Percentiles rank a stretch among this genome's conserved stretches.
Evolutionary conservation across 108 stramenopile genomes (phyloP).

Genomic region (Aurantiochytrium sp.): DNA sequence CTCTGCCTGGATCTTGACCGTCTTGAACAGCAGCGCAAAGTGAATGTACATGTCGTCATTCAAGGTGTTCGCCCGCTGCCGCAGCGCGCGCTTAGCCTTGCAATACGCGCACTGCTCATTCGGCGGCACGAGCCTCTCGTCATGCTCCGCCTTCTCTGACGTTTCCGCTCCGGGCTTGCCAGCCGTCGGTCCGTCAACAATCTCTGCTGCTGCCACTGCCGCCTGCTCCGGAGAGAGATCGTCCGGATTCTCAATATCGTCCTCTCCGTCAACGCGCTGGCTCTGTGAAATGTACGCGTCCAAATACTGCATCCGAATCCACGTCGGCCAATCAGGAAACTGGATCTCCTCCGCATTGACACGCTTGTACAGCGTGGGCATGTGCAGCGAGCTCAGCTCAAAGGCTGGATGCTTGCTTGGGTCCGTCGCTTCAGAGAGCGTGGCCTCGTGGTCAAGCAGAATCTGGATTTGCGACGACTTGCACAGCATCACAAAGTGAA

Average conservation of each 20-base stretch:
- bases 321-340: background rate
- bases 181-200: background rate
- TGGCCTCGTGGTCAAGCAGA: background rate
- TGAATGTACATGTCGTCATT: constrained; percentile 10
- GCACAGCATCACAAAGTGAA: constrained; percentile 14
- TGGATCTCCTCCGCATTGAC: background rate
- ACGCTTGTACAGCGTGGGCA: background rate
- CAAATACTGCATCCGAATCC: background rate
- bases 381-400: background rate
- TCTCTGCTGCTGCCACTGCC: background rate
- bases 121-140: background rate
- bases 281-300: background rate
- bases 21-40: background rate
- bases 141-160: background rate
- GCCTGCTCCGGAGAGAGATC: background rate
- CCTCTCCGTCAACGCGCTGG: background rate
- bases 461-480: constrained; percentile 2
- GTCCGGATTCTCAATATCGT: background rate
- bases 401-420: background rate
- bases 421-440: background rate
- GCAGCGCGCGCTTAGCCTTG: background rate
- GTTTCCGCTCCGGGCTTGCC: no score
- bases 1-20: background rate
- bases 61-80: background rate
- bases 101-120: background rate